phyloP scores from a whole-genome alignment of 495 filamentous ascomycete species.

The Cenococcum geophilum region DNA sequence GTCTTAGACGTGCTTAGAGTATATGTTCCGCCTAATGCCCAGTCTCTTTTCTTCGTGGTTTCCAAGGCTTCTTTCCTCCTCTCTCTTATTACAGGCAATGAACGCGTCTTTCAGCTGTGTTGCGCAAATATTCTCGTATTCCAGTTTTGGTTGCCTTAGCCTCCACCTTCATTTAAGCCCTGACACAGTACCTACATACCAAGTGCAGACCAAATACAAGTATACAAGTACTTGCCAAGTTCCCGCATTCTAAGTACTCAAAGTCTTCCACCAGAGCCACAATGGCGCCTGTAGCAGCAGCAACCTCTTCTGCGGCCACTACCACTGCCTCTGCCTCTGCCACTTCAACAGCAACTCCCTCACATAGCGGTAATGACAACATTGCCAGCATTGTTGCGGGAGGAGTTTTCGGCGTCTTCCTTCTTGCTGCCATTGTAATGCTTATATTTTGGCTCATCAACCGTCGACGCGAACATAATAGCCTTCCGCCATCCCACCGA shows the following conservation, averaged over 20 bases:
- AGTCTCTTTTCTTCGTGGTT: not conserved
- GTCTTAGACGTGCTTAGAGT: not conserved
- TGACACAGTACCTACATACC: not conserved
- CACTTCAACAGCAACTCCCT: not conserved
- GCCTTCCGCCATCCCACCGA: not conserved
- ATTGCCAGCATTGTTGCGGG: not conserved
- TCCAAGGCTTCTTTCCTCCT: not conserved
- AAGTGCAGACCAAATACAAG: too few species aligned
- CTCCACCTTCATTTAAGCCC: not conserved
- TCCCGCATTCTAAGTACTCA: not conserved
- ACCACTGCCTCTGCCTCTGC: not conserved
- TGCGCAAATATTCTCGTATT: not conserved
- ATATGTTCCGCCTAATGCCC: not conserved
- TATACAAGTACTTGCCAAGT: not conserved
- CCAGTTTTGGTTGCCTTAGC: not conserved
- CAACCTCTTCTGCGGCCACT: conserved; percentile 1
- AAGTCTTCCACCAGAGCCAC: not conserved
- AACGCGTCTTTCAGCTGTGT: not conserved
- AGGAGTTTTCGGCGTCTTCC: not conserved
- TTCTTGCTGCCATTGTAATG: not conserved
- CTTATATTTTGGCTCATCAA: not conserved
- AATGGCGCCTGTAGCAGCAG: conserved; percentile 5
- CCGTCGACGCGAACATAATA: not conserved
- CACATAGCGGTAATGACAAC: not conserved
- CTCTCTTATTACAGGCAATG: not conserved